Conservation (phyloP, 768 basidiomycete genomes). For the Mycena haematopus region DNA sequence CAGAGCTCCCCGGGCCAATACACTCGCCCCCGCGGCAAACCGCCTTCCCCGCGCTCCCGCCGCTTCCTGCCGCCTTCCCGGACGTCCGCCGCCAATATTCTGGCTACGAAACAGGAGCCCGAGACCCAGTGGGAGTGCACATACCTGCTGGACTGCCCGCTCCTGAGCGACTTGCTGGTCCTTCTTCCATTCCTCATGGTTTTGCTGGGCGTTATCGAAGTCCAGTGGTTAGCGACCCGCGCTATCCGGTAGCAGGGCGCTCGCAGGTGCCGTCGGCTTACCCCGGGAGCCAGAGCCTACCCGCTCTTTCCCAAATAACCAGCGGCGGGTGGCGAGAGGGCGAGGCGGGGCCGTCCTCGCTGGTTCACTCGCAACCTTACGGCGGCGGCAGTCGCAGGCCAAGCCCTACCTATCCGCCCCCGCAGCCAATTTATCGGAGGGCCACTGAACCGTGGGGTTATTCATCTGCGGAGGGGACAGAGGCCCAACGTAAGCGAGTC, state of each 20-base stretch:
- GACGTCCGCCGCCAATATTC: slow-evolving; percentile 27
- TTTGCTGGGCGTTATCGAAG: slow-evolving; percentile 35
- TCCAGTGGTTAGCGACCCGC: slow-evolving; percentile 41
- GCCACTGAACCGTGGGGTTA: slow-evolving; percentile 25
- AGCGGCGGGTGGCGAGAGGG: slow-evolving; percentile 44
- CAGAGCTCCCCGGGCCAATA: slow-evolving; percentile 29
- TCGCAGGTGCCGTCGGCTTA: slow-evolving; percentile 33
- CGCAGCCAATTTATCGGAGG: slow-evolving; percentile 26
- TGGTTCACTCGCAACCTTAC: slow-evolving; percentile 35
- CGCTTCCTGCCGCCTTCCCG: slow-evolving; percentile 1
- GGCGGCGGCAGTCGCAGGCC: slow-evolving; percentile 7
- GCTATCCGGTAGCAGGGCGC: slow-evolving; percentile 37
- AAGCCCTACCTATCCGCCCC: slow-evolving; percentile 9
- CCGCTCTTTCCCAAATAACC: slow-evolving; percentile 15
- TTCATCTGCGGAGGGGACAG: background rate
- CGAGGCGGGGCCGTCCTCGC: slow-evolving; percentile 54
- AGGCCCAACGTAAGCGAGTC: slow-evolving; percentile 14
- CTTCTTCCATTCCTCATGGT: slow-evolving; percentile 38
- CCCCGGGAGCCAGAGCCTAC: slow-evolving; percentile 25
- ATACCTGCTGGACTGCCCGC: slow-evolving; percentile 3
- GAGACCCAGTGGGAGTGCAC: slow-evolving; percentile 12
- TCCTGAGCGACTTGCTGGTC: slow-evolving; percentile 15
- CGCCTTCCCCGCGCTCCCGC: background rate
- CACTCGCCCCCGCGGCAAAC: slow-evolving; percentile 27
- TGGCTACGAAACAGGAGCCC: slow-evolving; percentile 20